Percentiles rank a stretch among this genome's conserved stretches.
Evolutionary conservation across 371 early-diverging fungal species (phyloP).

Genomic region (Mucor saturninus): DNA sequence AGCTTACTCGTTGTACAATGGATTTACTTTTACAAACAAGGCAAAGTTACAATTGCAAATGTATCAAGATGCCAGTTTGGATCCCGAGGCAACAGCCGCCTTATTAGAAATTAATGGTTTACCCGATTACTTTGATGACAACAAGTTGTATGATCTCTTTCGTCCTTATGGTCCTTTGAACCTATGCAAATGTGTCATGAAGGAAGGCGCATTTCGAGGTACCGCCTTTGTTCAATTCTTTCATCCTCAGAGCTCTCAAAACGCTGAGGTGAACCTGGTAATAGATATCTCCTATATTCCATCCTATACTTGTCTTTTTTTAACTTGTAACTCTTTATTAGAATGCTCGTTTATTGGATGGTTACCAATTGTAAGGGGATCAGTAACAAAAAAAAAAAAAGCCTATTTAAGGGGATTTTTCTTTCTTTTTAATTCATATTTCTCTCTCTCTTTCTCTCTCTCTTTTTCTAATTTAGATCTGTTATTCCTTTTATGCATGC

Average conservation of each 20-base stretch:
- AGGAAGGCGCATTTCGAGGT: slow-evolving; percentile 32
- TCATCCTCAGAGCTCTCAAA: slow-evolving; percentile 33
- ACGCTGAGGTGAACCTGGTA: slow-evolving; percentile 39
- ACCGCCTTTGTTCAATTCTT: slow-evolving; percentile 46
- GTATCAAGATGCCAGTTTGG: slow-evolving; percentile 32
- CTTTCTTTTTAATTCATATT: neutral
- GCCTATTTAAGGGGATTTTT: slow-evolving; percentile 9
- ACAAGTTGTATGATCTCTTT: slow-evolving; percentile 41
- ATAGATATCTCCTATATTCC: neutral
- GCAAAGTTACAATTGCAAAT: slow-evolving; percentile 38
- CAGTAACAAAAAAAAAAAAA: neutral
- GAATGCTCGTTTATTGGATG: slow-evolving; percentile 40
- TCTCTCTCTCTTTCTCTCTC: slow-evolving; percentile 7
- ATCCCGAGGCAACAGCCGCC: slow-evolving; percentile 36
- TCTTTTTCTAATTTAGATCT: slow-evolving; percentile 21
- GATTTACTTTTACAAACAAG: slow-evolving; percentile 39
- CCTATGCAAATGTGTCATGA: slow-evolving; percentile 33
- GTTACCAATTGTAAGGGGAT: slow-evolving; percentile 39
- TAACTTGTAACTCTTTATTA: slow-evolving; percentile 1
- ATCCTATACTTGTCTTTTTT: no score
- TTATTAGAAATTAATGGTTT: slow-evolving; percentile 40
- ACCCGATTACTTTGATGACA: slow-evolving; percentile 34
- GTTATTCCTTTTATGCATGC: slow-evolving; percentile 27
- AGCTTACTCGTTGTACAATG: slow-evolving; percentile 46
- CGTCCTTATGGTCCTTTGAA: slow-evolving; percentile 50